These are phyloP conservation scores for Calonectria pseudoturangicola DNA, from an alignment of 2,329 filamentous ascomycete species.

Conservation along the genomic window DNA sequence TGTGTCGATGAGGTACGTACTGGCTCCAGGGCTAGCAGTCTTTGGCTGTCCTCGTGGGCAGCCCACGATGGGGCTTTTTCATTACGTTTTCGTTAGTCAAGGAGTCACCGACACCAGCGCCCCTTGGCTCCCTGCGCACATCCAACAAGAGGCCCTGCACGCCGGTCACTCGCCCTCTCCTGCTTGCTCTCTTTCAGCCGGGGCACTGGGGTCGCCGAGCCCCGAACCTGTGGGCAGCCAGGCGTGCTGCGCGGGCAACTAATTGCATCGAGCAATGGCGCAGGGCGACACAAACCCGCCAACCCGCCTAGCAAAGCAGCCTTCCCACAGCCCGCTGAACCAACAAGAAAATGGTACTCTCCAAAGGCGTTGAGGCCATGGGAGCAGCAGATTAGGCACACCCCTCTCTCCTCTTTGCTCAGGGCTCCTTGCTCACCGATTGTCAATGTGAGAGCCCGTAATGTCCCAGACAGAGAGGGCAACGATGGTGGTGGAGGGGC, in stretches of 20 bases:
- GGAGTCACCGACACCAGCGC: conserved; percentile 36
- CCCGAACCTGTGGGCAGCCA: conserved; percentile 12
- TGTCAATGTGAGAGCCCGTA: conserved; percentile 18
- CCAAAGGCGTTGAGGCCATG: background rate
- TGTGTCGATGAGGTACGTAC: conserved; percentile 9
- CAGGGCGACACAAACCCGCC: conserved; percentile 2
- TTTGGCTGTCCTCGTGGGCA: conserved; percentile 41
- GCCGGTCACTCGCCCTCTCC: conserved; percentile 18
- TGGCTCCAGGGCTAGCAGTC: conserved; percentile 22
- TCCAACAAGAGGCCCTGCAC: conserved; percentile 20
- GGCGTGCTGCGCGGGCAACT: conserved; percentile 16
- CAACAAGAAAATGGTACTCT: conserved; percentile 12
- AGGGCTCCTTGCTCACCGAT: conserved; percentile 24
- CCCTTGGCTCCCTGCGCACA: conserved; percentile 14
- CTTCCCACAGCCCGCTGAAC: background rate
- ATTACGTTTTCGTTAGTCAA: conserved; percentile 49
- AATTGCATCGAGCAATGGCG: background rate
- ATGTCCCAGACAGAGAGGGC: conserved; percentile 21
- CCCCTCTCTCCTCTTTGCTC: conserved; percentile 11
- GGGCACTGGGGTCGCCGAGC: conserved; percentile 30
- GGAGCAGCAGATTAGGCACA: conserved; percentile 2
- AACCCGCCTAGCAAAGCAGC: conserved; percentile 13
- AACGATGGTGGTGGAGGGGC: conserved; percentile 18
- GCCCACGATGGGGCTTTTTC: conserved; percentile 37
- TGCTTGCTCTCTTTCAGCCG: conserved; percentile 7